Evolutionary conservation across 164 flowering plant genomes (phyloP), one percentile per base, ranked within the genome.

Genomic region (Magnolia kwangsiensis): DNA sequence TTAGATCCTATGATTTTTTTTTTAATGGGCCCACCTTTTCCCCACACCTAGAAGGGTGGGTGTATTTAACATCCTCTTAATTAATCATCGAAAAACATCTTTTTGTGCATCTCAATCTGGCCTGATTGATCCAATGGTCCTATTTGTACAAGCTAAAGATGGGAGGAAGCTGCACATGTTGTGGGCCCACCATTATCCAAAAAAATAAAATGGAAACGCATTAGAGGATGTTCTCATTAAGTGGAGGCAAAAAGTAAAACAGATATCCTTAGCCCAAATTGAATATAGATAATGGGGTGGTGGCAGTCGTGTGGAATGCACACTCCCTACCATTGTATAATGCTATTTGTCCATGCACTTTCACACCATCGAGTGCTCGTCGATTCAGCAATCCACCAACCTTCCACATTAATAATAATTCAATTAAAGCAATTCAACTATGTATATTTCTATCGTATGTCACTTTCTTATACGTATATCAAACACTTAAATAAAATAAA

Each of bases 231-330:
- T 55, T 16, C 61, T 16, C 61, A 55, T 55, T 7, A 55, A 16
- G 61, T 16, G 45, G 61, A 55, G 61, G 61, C 13, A 55, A 10
- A 55, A 55, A 55, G 61, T 16, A 55, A 55, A 55, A 55, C 61
- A 55, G 18, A 55, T 16, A 55, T 55, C 61, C 61, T 55, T 55
- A 55, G 16, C 4, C 61, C 13, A 55, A 55, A 1, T 55, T 10
- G 18, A 55, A 55, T 68, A 31, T 14, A 29, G n/a, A 31, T 4
- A 27, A 68, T 68, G 71, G 71, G 11, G 2, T 4, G 71, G 16
- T 31, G 71, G 71, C 71, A 27, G 68, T 61, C 75, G 68, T 73
- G 75, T 73, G 75, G 75, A 73, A 20, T 37, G 51, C 75, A 73
- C 75, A 73, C 75, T 63, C 75, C 55, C 69, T 63, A 8, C 7